phyloP scores from a whole-genome alignment of 2,329 filamentous ascomycete species.

The Aspergillus novofumigatus region DNA sequence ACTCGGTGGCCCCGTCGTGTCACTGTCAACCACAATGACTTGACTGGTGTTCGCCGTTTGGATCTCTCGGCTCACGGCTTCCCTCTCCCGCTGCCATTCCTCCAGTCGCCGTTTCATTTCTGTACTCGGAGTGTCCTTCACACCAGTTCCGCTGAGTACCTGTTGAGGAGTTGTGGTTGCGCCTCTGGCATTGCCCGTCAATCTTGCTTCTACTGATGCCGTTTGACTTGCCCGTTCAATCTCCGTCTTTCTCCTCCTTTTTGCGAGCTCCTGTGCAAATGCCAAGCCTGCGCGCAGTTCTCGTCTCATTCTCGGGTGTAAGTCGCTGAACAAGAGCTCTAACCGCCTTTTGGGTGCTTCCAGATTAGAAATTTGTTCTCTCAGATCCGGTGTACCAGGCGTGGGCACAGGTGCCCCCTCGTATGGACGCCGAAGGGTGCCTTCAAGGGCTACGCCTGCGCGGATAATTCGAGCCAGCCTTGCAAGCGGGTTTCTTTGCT shows the following conservation, averaged over 20 bases:
- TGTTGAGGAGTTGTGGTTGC: slow-evolving; percentile 4
- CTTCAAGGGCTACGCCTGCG: slow-evolving; percentile 35
- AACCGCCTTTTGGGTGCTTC: slow-evolving; percentile 25
- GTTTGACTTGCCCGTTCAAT: slow-evolving; percentile 5
- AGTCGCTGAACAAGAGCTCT: slow-evolving; percentile 35
- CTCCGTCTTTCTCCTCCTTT: slow-evolving; percentile 23
- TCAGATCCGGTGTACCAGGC: slow-evolving; percentile 3
- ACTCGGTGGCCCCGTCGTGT: slow-evolving; percentile 21
- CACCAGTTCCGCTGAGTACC: background rate
- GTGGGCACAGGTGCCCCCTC: slow-evolving; percentile 3
- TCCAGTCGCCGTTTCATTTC: slow-evolving; percentile 32
- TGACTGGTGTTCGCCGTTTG: slow-evolving; percentile 39
- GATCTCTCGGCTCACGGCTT: slow-evolving; percentile 42
- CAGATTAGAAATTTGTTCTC: slow-evolving; percentile 13
- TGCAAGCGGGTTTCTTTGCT: slow-evolving; percentile 18
- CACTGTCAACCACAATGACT: slow-evolving; percentile 44
- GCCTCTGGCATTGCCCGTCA: background rate
- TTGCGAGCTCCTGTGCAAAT: slow-evolving; percentile 42
- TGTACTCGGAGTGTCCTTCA: slow-evolving; percentile 12
- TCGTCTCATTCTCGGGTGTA: slow-evolving; percentile 34
- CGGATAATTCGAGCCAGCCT: slow-evolving; percentile 34
- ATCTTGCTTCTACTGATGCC: slow-evolving; percentile 2
- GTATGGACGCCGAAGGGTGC: slow-evolving; percentile 23
- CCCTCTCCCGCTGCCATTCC: slow-evolving; percentile 44
- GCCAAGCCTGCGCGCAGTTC: slow-evolving; percentile 39